These are phyloP conservation scores for Lachnellula subtilissima DNA, from an alignment of 2,329 filamentous ascomycete genomes.

Conservation along the genomic window DNA sequence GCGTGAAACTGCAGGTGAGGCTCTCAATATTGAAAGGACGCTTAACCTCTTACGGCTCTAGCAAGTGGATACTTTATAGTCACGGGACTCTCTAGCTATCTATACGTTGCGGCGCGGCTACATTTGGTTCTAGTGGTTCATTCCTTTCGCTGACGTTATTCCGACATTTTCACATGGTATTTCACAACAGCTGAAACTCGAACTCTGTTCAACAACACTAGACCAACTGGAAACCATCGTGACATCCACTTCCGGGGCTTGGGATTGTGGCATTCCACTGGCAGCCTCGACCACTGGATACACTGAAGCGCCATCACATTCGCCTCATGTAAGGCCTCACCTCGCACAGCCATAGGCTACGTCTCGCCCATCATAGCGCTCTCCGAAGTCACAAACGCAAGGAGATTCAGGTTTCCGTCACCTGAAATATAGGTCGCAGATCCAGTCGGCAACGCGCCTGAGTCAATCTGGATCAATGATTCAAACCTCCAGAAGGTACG, in stretches of 20 bases:
- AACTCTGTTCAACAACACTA: no score
- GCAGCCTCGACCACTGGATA: not conserved
- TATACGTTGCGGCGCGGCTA: not conserved
- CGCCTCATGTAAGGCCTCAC: conserved; percentile 1
- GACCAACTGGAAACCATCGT: not conserved
- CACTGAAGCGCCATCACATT: not conserved
- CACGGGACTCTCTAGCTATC: not conserved
- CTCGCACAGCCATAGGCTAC: conserved; percentile 8
- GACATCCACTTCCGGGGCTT: not conserved
- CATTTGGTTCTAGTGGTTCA: no score
- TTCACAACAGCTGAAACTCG: not conserved
- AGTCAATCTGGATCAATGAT: not conserved
- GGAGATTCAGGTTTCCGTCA: conserved; percentile 13
- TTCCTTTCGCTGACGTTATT: not conserved
- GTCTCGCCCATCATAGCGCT: conserved; percentile 3
- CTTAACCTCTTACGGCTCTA: not conserved
- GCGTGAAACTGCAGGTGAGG: not conserved
- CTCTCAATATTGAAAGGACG: not conserved
- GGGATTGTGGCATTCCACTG: not conserved
- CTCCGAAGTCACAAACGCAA: conserved; percentile 9
- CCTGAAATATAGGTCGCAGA: conserved; percentile 8
- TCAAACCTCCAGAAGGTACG: conserved; percentile 1
- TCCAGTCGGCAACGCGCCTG: not conserved
- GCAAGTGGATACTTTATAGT: not conserved
- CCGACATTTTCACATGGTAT: conserved; percentile 1